Evolutionary conservation across 768 basidiomycete genomes (phyloP), one percentile per base, ranked within the genome.

Genomic region (Boletus speciosus): DNA sequence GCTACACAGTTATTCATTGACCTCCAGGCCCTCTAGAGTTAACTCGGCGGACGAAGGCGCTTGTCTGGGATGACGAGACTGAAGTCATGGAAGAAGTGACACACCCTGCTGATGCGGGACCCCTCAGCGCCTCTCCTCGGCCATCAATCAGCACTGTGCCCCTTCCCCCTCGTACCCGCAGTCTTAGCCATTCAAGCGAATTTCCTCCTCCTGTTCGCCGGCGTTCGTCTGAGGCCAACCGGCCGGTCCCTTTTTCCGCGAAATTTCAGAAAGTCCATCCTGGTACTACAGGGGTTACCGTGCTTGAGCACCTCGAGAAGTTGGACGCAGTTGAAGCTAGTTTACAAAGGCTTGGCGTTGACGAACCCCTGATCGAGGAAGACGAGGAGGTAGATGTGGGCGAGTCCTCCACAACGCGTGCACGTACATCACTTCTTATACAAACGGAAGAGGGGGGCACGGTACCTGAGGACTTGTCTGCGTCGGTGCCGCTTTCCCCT

Each of bases 61-160:
- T 90, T 25, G 87, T 96, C 14, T 91, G 88, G 86, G 87, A 91
- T 57, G 93, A 95, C 49, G 87, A 90, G 61, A 70, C 88, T n/a
- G 88, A 90, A 66, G 69, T 90, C 19, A 70, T 79, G 40, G 86
- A 86, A 55, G 85, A 86, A 55, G 36, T 59, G 12, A 34, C 64
- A 63, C 69, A 65, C 37, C 60, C 72, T 8, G 70, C 73, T n/a
- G 54, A 56, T n/a, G 50, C 53, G 25, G 70, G 60, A 29, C 71
- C 76, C 4, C 62, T 76, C 37, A 55, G 73, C 39, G 37, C 70
- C 25, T 88, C 86, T 16, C 88, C 87, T 4, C 78, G 76, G 42
- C 74, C 79, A 31, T 88, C 85, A 14, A 78, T 83, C 50, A 81
- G 67, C 55, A 85, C 82, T 46, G 78, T 86, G 41, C 88, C 88